phyloP scores from a whole-genome alignment of 345 rosid species.

The Bretschneidera sinensis region DNA sequence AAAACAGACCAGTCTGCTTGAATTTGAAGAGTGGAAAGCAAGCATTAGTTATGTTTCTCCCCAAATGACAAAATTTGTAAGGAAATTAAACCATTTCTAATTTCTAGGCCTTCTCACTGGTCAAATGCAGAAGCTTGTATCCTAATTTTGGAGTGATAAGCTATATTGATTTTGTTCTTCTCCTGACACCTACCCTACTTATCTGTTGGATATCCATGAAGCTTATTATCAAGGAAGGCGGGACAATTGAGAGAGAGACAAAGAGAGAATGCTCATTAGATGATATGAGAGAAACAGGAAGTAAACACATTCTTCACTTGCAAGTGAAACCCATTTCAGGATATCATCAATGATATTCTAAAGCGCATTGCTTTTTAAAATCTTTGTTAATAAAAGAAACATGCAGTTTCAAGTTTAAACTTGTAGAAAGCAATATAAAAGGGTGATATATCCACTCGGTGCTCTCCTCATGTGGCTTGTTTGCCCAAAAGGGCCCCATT shows the following conservation, averaged over 20 bases:
- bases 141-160: too few species aligned
- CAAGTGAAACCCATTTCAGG: neutral
- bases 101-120: too few species aligned
- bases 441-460: too few species aligned
- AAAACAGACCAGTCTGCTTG: neutral
- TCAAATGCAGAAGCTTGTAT: too few species aligned
- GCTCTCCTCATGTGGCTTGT: too few species aligned
- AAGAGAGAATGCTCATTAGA: neutral
- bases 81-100: too few species aligned
- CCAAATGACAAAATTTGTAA: too few species aligned
- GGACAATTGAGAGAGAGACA: neutral
- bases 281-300: neutral
- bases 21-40: neutral
- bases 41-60: too few species aligned
- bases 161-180: neutral
- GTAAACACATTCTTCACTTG: neutral
- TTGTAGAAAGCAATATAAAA: too few species aligned
- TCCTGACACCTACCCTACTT: neutral
- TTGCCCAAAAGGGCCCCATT: too few species aligned
- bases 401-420: neutral
- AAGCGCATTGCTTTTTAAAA: neutral
- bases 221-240: neutral
- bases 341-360: neutral
- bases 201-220: neutral
- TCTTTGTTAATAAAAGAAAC: neutral